Evolutionary conservation across 2,329 filamentous ascomycete species (phyloP).

Genomic region (Didymella lethalis): DNA sequence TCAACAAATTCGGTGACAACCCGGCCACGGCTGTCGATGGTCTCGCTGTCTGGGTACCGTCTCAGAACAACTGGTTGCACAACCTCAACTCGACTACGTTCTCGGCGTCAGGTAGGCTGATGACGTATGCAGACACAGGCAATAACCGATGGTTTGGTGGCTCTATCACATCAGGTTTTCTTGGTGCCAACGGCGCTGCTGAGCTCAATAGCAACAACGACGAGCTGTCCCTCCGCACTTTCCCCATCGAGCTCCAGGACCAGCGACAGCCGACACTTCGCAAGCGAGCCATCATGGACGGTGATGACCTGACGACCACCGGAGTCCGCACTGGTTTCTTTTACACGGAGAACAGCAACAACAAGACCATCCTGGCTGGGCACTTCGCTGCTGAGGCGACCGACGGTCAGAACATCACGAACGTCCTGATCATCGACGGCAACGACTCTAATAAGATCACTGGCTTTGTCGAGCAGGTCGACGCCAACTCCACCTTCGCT

Average conservation of each 20-base stretch:
- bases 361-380: constrained; percentile 87
- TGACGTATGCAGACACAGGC: constrained; percentile 70
- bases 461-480: constrained; percentile 73
- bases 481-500: constrained; percentile 76
- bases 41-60: constrained; percentile 92
- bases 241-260: constrained; percentile 50
- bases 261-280: constrained; percentile 41
- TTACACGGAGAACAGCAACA: constrained; percentile 72
- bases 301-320: constrained; percentile 59
- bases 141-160: constrained; percentile 77
- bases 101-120: constrained; percentile 75
- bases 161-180: constrained; percentile 77
- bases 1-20: constrained; percentile 72
- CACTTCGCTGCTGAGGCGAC: constrained; percentile 77
- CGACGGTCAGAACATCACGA: constrained; percentile 76
- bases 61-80: constrained; percentile 83
- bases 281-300: constrained; percentile 54
- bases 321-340: constrained; percentile 83
- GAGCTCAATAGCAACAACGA: constrained; percentile 59
- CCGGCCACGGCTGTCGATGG: constrained; percentile 70
- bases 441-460: constrained; percentile 70
- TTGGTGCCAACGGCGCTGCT: constrained; percentile 76
- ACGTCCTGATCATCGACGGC: constrained; percentile 83
- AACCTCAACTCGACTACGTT: constrained; percentile 72
- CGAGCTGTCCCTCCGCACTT: constrained; percentile 52